Percentiles rank a stretch among this genome's conserved stretches.
Conservation (phyloP, 78 protist species). For the Reticulomyxa filosa region DNA sequence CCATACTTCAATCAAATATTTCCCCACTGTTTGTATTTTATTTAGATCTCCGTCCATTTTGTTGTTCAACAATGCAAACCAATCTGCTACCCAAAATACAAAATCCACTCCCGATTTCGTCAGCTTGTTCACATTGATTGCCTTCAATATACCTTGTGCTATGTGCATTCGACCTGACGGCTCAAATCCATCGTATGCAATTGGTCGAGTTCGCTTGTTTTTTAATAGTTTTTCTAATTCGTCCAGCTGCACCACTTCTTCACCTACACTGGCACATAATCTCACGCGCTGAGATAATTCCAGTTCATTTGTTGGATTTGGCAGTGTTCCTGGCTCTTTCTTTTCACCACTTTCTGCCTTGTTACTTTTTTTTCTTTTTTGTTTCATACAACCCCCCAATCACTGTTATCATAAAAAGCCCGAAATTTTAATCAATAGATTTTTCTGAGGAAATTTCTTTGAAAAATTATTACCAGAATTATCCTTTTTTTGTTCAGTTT, state of each 20-base stretch:
- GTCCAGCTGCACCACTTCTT: constrained; percentile 57
- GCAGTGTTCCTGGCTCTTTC: no score
- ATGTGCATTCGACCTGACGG: constrained; percentile 96
- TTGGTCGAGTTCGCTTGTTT: constrained; percentile 48
- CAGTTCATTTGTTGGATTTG: no score
- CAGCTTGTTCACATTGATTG: constrained; percentile 88
- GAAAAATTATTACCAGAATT: no score
- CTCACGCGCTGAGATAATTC: no score
- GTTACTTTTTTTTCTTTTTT: no score
- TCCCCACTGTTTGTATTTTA: constrained; percentile 69
- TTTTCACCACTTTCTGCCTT: no score
- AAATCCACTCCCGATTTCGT: constrained; percentile 67
- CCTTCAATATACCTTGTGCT: constrained; percentile 75
- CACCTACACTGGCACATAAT: constrained; percentile 73
- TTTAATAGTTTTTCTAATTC: constrained; percentile 50
- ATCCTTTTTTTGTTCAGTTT: no score
- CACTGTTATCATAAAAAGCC: no score
- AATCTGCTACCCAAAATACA: constrained; percentile 93
- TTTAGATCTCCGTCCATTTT: constrained; percentile 90
- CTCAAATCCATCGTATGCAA: constrained; percentile 91
- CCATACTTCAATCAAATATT: constrained; percentile 89
- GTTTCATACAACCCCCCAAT: no score
- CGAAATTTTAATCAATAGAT: no score
- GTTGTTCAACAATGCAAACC: constrained; percentile 94
- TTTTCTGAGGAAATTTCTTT: no score